These are phyloP conservation scores for Yarrowia sp. DNA, from an alignment of 805 yeast genomes.

Conservation along the genomic window DNA sequence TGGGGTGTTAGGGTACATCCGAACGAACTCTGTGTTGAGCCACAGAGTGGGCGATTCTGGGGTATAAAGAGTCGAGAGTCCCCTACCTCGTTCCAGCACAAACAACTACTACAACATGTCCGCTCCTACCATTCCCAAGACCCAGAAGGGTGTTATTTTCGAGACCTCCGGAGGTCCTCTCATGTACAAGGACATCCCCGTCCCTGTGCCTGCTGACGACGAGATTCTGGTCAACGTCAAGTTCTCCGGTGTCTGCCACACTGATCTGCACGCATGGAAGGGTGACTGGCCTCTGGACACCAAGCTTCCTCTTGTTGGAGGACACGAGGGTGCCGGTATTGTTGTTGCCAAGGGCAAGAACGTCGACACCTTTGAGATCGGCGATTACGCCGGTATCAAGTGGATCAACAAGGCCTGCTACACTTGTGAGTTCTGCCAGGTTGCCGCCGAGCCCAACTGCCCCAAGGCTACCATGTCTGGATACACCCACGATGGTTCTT, in stretches of 20 bases:
- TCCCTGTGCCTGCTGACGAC: slow-evolving; percentile 73
- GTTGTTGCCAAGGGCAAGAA: slow-evolving; percentile 73
- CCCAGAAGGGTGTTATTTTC: slow-evolving; percentile 71
- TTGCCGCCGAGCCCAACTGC: slow-evolving; percentile 68
- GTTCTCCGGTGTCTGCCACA: slow-evolving; percentile 92
- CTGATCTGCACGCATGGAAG: slow-evolving; percentile 90
- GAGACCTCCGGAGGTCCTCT: slow-evolving; percentile 64
- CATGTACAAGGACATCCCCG: slow-evolving; percentile 69
- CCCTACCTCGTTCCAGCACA: background rate
- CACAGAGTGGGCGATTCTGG: background rate
- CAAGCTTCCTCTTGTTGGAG: slow-evolving; percentile 77
- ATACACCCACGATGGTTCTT: slow-evolving; percentile 85
- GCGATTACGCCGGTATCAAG: slow-evolving; percentile 80
- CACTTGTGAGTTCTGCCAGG: slow-evolving; percentile 72
- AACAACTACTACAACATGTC: slow-evolving; percentile 28
- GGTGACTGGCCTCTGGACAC: slow-evolving; percentile 88
- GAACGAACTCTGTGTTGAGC: background rate
- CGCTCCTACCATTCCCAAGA: slow-evolving; percentile 53
- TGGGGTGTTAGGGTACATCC: slow-evolving; percentile 10
- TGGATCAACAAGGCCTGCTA: slow-evolving; percentile 80
- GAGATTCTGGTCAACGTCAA: slow-evolving; percentile 78
- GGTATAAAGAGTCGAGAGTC: background rate
- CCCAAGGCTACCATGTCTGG: slow-evolving; percentile 70
- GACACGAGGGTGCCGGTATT: slow-evolving; percentile 87
- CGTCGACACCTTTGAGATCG: slow-evolving; percentile 69